phyloP scores from a whole-genome alignment of 768 basidiomycete genomes.

The Psilocybe tampanensis region DNA sequence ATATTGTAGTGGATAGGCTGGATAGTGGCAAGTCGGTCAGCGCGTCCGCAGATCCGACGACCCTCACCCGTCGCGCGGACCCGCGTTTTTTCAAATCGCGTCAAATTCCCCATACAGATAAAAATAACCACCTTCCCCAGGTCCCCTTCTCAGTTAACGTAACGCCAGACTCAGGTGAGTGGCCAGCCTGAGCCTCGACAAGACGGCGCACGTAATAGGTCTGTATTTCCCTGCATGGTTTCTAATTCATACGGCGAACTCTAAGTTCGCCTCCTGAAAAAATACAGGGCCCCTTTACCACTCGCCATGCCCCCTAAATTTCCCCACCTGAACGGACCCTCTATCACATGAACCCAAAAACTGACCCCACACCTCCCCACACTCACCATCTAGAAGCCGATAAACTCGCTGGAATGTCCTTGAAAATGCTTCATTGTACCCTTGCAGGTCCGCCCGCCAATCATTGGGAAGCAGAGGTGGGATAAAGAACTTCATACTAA shows the following conservation, averaged over 20 bases:
- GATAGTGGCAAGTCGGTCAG: no score
- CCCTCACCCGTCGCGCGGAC: no score
- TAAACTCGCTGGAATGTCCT: not conserved
- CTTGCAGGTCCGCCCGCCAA: not conserved
- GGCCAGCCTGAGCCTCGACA: not conserved
- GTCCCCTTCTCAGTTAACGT: not conserved
- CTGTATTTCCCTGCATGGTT: not conserved
- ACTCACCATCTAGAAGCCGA: no score
- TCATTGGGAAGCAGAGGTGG: not conserved
- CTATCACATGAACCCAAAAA: not conserved
- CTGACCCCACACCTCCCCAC: not conserved
- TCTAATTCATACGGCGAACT: not conserved
- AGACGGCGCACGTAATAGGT: not conserved
- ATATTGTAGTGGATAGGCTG: no score
- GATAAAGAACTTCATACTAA: not conserved
- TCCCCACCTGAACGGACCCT: not conserved
- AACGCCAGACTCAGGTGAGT: not conserved
- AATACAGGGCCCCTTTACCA: no score
- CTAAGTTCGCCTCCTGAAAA: not conserved
- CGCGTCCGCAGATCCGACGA: no score
- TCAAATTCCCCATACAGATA: not conserved
- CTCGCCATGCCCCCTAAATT: no score
- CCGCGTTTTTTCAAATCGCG: not conserved
- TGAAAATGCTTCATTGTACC: not conserved
- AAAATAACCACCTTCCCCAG: not conserved